A percentile compares a stretch with the other conserved stretches of the same genome.
Evolutionary conservation across 2,329 filamentous ascomycete species (phyloP).

Genomic region (Penicillium sclerotigenum): DNA sequence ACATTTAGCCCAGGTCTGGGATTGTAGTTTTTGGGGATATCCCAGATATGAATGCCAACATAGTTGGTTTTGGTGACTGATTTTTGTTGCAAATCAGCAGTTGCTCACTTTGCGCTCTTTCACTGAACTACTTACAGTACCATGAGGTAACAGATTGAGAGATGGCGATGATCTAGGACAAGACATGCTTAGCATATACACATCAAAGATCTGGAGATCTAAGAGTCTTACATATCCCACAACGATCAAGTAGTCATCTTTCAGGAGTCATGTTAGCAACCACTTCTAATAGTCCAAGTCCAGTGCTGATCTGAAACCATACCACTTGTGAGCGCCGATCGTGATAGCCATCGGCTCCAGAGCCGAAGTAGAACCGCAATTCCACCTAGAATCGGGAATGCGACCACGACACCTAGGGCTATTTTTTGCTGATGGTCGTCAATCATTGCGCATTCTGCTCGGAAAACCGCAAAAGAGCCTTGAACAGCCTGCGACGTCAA

Average conservation of each 20-base stretch:
- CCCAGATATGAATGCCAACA: constrained; percentile 25
- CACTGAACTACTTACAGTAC: constrained; percentile 22
- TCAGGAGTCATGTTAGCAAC: not conserved
- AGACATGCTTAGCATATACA: not conserved
- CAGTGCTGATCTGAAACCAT: constrained; percentile 6
- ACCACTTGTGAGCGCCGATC: constrained; percentile 22
- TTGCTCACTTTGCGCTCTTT: not conserved
- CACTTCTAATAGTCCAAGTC: not conserved
- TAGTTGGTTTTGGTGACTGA: constrained; percentile 28
- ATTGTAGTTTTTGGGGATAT: constrained; percentile 21
- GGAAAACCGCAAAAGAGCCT: not conserved
- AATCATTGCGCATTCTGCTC: constrained; percentile 15
- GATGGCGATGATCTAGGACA: constrained; percentile 18
- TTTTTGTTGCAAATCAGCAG: not conserved
- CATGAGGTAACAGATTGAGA: constrained; percentile 24
- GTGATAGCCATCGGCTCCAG: constrained; percentile 26
- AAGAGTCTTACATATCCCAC: constrained; percentile 21
- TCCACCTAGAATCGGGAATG: constrained; percentile 24
- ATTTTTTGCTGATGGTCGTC: constrained; percentile 23
- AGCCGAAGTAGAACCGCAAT: constrained; percentile 25
- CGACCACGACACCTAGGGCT: constrained; percentile 25
- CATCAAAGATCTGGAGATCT: not conserved
- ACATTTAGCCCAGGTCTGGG: constrained; percentile 16
- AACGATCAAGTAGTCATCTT: constrained; percentile 26
- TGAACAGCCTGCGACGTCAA: not conserved